Conservation (phyloP, 805 yeast genomes). For the Hanseniaspora lindneri region DNA sequence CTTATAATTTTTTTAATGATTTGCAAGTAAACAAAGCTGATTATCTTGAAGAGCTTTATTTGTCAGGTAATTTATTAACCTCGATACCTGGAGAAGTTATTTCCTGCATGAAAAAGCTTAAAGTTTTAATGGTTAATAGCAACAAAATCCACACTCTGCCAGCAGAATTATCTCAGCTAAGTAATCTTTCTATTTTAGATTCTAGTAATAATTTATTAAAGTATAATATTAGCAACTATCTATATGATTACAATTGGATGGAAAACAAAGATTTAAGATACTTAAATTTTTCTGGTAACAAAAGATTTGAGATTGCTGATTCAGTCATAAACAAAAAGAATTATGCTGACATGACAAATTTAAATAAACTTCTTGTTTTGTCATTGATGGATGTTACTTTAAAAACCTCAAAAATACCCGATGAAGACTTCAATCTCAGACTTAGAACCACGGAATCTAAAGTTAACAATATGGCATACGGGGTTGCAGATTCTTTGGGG, state of each 20-base stretch:
- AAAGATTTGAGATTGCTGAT: conserved; percentile 76
- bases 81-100: conserved; percentile 80
- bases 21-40: conserved; percentile 36
- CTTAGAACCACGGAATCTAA: conserved; percentile 82
- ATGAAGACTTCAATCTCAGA: conserved; percentile 69
- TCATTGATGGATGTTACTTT: conserved; percentile 94
- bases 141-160: conserved; percentile 81
- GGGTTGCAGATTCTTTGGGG: conserved; percentile 83
- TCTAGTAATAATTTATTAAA: conserved; percentile 83
- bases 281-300: conserved; percentile 85
- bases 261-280: conserved; percentile 63
- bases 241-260: conserved; percentile 97
- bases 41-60: conserved; percentile 49
- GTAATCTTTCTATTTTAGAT: conserved; percentile 58
- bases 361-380: conserved; percentile 57
- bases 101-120: conserved; percentile 39
- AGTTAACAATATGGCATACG: conserved; percentile 64
- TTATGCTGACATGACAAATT: conserved; percentile 50
- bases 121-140: conserved; percentile 59
- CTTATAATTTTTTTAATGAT: conserved; percentile 44
- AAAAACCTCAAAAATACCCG: conserved; percentile 80
- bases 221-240: conserved; percentile 86
- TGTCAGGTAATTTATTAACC: conserved; percentile 73
- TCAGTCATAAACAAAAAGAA: conserved; percentile 38
- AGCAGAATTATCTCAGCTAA: conserved; percentile 66